These are phyloP conservation scores for Naganishia albida DNA, from an alignment of 1,284 basidiomycete genomes.

Conservation along the genomic window DNA sequence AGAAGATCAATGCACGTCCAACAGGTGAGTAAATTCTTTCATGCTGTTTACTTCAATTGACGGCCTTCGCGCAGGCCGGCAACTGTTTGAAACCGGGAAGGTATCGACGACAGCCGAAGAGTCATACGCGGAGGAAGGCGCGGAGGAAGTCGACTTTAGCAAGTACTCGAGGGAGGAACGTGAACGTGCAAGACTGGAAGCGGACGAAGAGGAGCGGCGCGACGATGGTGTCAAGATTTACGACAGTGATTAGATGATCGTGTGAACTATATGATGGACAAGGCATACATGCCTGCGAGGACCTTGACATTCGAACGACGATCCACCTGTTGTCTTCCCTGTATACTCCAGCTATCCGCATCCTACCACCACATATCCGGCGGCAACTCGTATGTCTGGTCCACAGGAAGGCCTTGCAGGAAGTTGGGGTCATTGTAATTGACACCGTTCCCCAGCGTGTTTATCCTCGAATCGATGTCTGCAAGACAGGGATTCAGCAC, in stretches of 20 bases:
- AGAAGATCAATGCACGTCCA: slow-evolving; percentile 64
- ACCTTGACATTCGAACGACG: not conserved
- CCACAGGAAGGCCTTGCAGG: slow-evolving; percentile 17
- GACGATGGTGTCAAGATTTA: slow-evolving; percentile 66
- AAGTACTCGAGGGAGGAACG: slow-evolving; percentile 73
- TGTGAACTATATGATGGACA: not conserved
- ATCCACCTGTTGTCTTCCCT: not conserved
- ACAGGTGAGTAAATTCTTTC: slow-evolving; percentile 62
- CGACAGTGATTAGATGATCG: slow-evolving; percentile 67
- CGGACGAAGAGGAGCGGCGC: slow-evolving; percentile 64
- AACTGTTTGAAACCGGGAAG: slow-evolving; percentile 80
- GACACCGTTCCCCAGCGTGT: slow-evolving; percentile 27
- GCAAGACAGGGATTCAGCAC: not conserved
- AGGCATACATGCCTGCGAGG: not conserved
- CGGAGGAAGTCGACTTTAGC: slow-evolving; percentile 74
- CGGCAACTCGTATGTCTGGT: slow-evolving; percentile 28
- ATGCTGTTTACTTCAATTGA: slow-evolving; percentile 8
- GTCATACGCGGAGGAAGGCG: slow-evolving; percentile 72
- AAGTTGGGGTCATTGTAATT: slow-evolving; percentile 25
- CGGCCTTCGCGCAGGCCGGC: slow-evolving; percentile 67
- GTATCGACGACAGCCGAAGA: slow-evolving; percentile 71
- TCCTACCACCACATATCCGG: slow-evolving; percentile 33
- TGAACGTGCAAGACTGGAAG: slow-evolving; percentile 64
- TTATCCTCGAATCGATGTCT: slow-evolving; percentile 31
- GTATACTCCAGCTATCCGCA: not conserved